Evolutionary conservation across 805 yeast species (phyloP), one percentile per base, ranked within the genome.

Genomic region (Ogataea parapolymorpha): DNA sequence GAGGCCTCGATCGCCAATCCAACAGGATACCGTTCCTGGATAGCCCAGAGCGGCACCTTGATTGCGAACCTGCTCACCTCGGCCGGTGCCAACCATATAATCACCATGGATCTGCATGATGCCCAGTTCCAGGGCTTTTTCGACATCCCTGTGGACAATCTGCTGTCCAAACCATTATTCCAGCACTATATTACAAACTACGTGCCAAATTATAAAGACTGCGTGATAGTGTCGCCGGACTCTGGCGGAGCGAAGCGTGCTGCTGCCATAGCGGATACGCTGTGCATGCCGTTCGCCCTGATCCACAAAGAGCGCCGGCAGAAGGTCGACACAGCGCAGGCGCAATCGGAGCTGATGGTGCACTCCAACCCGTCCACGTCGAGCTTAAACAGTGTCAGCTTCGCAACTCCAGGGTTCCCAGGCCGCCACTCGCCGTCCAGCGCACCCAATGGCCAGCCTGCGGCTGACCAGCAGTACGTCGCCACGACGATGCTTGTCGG

Each of bases 211-310:
- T 87, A 80, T 59, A 77, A 77, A 50, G 83, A 89, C 29, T 85
- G 91, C 30, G 95, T 93, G 6, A 80, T 93, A 53, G 97, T 93
- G 25, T 88, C 96, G 1, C 99, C 99, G 0, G 99, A 93, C 65
- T 93, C 97, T 16, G 99, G 99, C 58, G 99, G 99, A 48, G 99
- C 99, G 36, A 93, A 93, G 63, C 71, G 99, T 50, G 97, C 99
- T 24, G 86, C 96, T 1, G 83, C 91, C 1, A 76, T 93, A 46
- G 99, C 99, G 2, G 99, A 93, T 65, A 77, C 85, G 1, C 67
- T 93, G 43, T 89, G 87, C 14, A 76, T 93, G 69, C 77, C 89
- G 18, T 90, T 93, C 68, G 99, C 99, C 0, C 71, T 93, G 63
- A 89, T 93, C 49, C 98, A 93, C 66, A 93, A 93, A 65, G 99